phyloP scores from a whole-genome alignment of 1,284 basidiomycete species.

The Naganishia sp. region DNA sequence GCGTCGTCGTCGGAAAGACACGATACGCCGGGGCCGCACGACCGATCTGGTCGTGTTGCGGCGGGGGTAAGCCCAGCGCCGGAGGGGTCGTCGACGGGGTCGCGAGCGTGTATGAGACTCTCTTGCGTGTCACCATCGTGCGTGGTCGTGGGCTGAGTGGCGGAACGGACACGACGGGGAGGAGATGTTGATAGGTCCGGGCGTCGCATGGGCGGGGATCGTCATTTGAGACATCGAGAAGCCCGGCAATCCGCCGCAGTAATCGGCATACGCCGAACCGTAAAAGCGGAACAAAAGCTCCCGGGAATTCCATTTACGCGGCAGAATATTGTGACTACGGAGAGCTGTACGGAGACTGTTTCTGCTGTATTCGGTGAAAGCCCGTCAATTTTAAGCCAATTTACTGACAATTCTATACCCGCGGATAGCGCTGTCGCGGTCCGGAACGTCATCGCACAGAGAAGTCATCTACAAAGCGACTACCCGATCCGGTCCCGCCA shows the following conservation, averaged over 20 bases:
- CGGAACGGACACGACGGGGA: not conserved
- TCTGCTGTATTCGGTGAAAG: no score
- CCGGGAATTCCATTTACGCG: no score
- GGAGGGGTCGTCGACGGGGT: not conserved
- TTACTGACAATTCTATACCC: no score
- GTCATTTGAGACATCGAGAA: conserved; percentile 1
- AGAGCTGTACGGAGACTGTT: no score
- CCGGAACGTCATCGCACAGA: no score
- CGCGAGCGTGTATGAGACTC: conserved; percentile 17
- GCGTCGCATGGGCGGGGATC: not conserved
- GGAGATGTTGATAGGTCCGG: not conserved
- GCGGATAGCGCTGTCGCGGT: no score
- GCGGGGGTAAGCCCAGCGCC: not conserved
- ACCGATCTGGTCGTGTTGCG: not conserved
- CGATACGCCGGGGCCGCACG: not conserved
- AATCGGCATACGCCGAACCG: no score
- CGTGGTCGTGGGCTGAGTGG: not conserved
- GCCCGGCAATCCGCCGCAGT: not conserved
- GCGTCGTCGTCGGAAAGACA: not conserved
- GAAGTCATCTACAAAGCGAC: no score
- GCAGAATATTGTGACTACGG: no score
- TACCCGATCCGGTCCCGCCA: no score
- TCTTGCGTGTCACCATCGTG: not conserved
- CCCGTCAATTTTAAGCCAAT: no score
- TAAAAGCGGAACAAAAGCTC: no score